These are phyloP conservation scores for Rhexocercosporidium sp. DNA, from an alignment of 2,329 filamentous ascomycete species.

Conservation along the genomic window DNA sequence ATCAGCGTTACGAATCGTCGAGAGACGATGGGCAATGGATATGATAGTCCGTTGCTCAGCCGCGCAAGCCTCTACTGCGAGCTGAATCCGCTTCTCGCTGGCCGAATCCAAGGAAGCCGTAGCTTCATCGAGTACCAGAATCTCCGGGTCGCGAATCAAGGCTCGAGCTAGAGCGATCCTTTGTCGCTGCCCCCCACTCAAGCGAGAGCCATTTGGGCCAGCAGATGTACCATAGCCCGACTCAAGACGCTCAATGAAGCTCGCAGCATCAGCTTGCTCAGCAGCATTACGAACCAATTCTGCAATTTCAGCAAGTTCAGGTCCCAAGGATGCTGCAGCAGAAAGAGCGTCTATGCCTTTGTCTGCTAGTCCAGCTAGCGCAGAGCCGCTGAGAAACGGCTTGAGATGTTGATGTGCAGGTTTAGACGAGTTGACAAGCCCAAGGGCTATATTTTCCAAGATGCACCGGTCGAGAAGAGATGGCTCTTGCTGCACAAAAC, in stretches of 20 bases:
- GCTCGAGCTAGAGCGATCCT: conserved; percentile 74
- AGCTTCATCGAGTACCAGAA: conserved; percentile 66
- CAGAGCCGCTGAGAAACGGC: conserved; percentile 47
- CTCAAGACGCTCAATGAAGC: conserved; percentile 9
- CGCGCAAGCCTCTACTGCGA: conserved; percentile 74
- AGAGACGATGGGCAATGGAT: conserved; percentile 90
- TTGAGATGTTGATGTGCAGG: conserved; percentile 44
- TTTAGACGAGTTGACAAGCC: conserved; percentile 48
- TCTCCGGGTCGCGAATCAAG: conserved; percentile 57
- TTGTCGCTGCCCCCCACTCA: conserved; percentile 81
- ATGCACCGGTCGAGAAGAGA: conserved; percentile 58
- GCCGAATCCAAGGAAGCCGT: conserved; percentile 76
- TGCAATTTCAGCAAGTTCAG: conserved; percentile 41
- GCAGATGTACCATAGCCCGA: conserved; percentile 30
- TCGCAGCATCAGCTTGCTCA: conserved; percentile 53
- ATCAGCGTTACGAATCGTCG: conserved; percentile 88
- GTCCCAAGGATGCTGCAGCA: neutral
- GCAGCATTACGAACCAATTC: conserved; percentile 48
- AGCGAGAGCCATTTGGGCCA: conserved; percentile 44
- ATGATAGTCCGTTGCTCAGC: conserved; percentile 85
- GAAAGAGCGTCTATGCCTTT: conserved; percentile 46
- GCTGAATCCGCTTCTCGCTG: conserved; percentile 88
- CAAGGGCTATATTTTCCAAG: conserved; percentile 32
- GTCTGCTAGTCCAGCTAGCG: conserved; percentile 49
- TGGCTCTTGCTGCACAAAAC: conserved; percentile 61